These are phyloP conservation scores for Acanthamoeba royreba DNA, from an alignment of 208 protist species.

Conservation along the genomic window DNA sequence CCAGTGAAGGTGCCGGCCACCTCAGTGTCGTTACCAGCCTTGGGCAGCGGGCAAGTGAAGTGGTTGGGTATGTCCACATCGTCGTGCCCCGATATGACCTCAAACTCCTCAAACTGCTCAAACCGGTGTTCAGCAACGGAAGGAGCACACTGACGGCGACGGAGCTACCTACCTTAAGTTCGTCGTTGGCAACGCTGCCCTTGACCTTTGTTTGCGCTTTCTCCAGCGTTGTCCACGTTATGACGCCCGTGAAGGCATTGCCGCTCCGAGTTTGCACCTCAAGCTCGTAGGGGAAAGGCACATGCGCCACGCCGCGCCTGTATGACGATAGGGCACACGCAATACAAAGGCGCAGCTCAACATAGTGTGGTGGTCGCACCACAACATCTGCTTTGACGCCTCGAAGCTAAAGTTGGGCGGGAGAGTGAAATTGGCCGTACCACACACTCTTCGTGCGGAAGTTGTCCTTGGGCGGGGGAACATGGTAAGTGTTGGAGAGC, in stretches of 20 bases:
- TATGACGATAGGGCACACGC: background rate
- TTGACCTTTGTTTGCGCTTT: background rate
- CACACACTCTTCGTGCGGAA: background rate
- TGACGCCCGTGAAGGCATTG: background rate
- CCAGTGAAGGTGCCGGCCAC: background rate
- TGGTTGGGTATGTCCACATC: background rate
- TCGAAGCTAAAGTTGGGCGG: no score
- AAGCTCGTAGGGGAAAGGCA: background rate
- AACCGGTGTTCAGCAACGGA: no score
- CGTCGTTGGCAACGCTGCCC: background rate
- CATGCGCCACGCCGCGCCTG: constrained; percentile 5
- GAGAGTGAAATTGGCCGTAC: background rate
- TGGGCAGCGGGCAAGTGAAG: background rate
- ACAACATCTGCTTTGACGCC: background rate
- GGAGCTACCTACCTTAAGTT: background rate
- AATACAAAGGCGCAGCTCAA: background rate
- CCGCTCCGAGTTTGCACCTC: background rate
- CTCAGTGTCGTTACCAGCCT: background rate
- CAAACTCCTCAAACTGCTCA: constrained; percentile 30
- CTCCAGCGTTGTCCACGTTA: background rate
- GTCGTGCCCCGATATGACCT: background rate
- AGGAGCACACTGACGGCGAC: background rate
- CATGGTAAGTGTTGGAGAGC: background rate
- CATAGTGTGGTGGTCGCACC: background rate
- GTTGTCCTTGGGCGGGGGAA: background rate